Conservation (phyloP, 441 rosid genomes). For the Arabidopsis hybrid region DNA sequence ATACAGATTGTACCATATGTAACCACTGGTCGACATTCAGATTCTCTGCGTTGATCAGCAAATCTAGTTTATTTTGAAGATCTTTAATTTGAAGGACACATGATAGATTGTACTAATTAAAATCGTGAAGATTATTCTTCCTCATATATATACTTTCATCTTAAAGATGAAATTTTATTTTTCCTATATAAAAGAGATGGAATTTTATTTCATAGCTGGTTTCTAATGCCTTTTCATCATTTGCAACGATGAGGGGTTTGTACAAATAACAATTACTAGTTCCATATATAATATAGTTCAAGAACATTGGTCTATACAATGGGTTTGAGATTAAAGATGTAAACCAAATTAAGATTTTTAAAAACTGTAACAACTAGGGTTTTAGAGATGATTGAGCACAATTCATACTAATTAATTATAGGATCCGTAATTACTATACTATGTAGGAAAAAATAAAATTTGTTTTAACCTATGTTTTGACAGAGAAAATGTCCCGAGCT, state of each 20-base stretch:
- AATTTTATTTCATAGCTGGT: background rate
- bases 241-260: too few relatives aligned
- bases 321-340: background rate
- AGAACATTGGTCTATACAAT: background rate
- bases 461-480: too few relatives aligned
- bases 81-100: background rate
- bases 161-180: background rate
- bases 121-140: background rate
- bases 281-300: background rate
- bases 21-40: background rate
- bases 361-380: background rate
- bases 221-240: slow-evolving; percentile 2
- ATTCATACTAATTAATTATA: background rate
- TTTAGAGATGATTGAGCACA: background rate
- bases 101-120: background rate
- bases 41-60: slow-evolving; percentile 14
- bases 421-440: background rate
- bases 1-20: too few relatives aligned
- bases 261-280: background rate
- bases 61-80: background rate
- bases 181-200: too few relatives aligned
- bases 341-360: background rate
- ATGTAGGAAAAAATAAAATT: too few relatives aligned
- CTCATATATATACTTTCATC: background rate
- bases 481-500: too few relatives aligned